Conservation (phyloP, 495 filamentous ascomycete genomes). For the Penicillium macrosclerotiorum region DNA sequence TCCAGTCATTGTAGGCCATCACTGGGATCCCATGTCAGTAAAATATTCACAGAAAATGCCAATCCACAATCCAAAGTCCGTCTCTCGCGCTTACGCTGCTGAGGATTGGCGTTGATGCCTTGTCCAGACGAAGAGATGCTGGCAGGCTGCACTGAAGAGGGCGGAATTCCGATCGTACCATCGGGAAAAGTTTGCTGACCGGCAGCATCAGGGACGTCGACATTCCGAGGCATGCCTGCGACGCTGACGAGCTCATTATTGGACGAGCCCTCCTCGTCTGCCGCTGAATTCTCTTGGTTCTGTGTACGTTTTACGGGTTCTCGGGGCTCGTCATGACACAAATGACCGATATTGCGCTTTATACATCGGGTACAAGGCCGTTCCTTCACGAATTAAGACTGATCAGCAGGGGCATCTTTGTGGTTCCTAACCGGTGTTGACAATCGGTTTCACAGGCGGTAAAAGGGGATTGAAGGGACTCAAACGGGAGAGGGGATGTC, state of each 20-base stretch:
- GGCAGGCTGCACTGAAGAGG: conserved; percentile 33
- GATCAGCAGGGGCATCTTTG: conserved; percentile 27
- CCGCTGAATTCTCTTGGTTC: conserved; percentile 60
- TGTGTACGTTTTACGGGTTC: conserved; percentile 72
- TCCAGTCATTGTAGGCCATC: conserved; percentile 66
- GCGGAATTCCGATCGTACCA: conserved; percentile 32
- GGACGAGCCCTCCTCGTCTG: conserved; percentile 57
- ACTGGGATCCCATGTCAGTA: conserved; percentile 44
- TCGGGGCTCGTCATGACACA: conserved; percentile 97
- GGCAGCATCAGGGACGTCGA: conserved; percentile 42
- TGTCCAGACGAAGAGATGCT: conserved; percentile 37
- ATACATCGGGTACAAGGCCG: conserved; percentile 96
- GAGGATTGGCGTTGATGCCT: conserved; percentile 56
- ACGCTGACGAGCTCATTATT: conserved; percentile 42
- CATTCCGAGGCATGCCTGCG: conserved; percentile 39
- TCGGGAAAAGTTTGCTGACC: conserved; percentile 42
- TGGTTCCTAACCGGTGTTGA: conserved; percentile 5
- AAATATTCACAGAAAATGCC: conserved; percentile 10
- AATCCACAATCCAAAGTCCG: too few relatives aligned
- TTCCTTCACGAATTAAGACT: conserved; percentile 55
- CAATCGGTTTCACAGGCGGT: conserved; percentile 25
- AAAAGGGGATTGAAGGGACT: conserved; percentile 9
- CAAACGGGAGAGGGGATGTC: conserved; percentile 49
- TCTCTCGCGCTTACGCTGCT: conserved; percentile 66
- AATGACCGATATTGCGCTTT: conserved; percentile 97